These are phyloP conservation scores for Pinus tabuliformis DNA, from an alignment of 75 land plant genomes.

Conservation along the genomic window DNA sequence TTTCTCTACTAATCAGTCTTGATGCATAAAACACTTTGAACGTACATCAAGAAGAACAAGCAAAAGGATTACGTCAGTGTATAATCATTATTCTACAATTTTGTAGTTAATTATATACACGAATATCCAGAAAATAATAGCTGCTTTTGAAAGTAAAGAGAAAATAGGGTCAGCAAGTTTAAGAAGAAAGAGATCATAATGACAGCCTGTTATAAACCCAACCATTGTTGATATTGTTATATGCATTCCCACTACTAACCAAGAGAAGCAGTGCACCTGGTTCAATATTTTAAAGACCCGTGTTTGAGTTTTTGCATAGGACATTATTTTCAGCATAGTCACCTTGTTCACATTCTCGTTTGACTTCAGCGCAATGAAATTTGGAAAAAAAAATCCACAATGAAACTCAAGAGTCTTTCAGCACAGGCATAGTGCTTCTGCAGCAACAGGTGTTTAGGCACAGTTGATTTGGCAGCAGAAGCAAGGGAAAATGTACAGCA, in stretches of 20 bases:
- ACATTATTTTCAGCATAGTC: not conserved
- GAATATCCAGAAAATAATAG: not conserved
- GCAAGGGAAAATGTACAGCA: too few relatives aligned
- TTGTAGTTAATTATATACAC: not conserved
- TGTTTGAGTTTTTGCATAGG: not conserved
- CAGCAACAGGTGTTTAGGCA: too few relatives aligned
- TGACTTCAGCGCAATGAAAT: too few relatives aligned
- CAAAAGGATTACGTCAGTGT: not conserved
- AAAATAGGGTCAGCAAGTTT: not conserved
- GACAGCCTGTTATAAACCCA: not conserved
- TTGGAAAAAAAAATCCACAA: too few relatives aligned
- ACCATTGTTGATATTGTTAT: not conserved
- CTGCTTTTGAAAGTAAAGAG: not conserved
- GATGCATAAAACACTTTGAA: not conserved
- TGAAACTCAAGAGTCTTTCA: too few relatives aligned
- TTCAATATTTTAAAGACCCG: not conserved
- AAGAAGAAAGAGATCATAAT: not conserved
- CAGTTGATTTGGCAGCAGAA: too few relatives aligned
- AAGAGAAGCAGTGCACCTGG: not conserved
- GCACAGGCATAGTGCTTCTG: too few relatives aligned
- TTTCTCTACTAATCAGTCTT: not conserved
- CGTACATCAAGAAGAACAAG: not conserved
- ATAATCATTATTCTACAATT: not conserved
- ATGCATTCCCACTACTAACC: not conserved
- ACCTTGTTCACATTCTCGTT: too few relatives aligned